These are phyloP conservation scores for Cyclotella choctawhatcheeana DNA, from an alignment of 108 stramenopile species.

Conservation along the genomic window DNA sequence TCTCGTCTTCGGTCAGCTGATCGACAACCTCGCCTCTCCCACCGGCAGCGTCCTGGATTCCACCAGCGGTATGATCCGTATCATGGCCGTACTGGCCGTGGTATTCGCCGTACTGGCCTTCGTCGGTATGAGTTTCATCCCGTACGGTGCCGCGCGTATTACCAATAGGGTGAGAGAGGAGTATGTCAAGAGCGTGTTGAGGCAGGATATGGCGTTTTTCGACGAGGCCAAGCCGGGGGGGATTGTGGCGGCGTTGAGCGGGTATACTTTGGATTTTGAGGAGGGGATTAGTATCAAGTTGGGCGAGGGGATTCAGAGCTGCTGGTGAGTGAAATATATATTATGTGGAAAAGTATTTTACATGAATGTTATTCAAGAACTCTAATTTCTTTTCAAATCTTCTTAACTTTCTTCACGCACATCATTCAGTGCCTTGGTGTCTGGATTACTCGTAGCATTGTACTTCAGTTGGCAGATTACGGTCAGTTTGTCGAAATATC, in stretches of 20 bases:
- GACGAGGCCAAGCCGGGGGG: slow-evolving; percentile 38
- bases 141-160: slow-evolving; percentile 38
- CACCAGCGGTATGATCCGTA: slow-evolving; percentile 4
- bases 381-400: too few relatives aligned
- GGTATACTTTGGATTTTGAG: slow-evolving; percentile 43
- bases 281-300: slow-evolving; percentile 42
- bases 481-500: slow-evolving; percentile 14
- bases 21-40: slow-evolving; percentile 23
- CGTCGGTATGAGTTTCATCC: slow-evolving; percentile 21
- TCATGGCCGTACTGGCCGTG: slow-evolving; percentile 21
- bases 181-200: slow-evolving; percentile 26
- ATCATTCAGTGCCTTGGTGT: slow-evolving; percentile 23
- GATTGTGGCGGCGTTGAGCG: slow-evolving; percentile 32
- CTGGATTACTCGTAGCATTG: slow-evolving; percentile 21
- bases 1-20: slow-evolving; percentile 37
- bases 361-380: too few relatives aligned
- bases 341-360: too few relatives aligned
- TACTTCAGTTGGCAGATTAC: slow-evolving; percentile 36
- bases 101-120: slow-evolving; percentile 29
- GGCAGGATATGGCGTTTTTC: slow-evolving; percentile 44
- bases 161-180: slow-evolving; percentile 31
- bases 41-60: neutral
- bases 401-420: too few relatives aligned
- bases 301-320: slow-evolving; percentile 34
- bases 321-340: too few relatives aligned